Percentiles rank a stretch among this genome's conserved stretches.
phyloP scores from a whole-genome alignment of 441 rosid species.

The Omphalea diandra region DNA sequence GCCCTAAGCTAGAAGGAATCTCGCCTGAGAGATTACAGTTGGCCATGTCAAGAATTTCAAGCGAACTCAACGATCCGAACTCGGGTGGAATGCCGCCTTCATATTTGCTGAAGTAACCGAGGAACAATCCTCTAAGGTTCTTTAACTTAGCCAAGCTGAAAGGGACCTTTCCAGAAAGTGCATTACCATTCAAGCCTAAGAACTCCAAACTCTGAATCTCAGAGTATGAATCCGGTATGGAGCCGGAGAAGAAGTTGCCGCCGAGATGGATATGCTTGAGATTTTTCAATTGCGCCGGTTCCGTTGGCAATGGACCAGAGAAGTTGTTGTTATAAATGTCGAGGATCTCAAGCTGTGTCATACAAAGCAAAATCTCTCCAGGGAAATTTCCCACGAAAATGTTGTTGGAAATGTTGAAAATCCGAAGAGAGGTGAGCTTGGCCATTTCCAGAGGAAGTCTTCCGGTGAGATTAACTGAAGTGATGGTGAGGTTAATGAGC shows the following conservation, averaged over 20 bases:
- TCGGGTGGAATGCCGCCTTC: slow-evolving; percentile 72
- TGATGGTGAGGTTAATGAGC: slow-evolving; percentile 62
- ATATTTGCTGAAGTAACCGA: slow-evolving; percentile 62
- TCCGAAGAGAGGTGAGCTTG: slow-evolving; percentile 50
- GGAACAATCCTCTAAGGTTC: slow-evolving; percentile 47
- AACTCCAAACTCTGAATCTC: slow-evolving; percentile 61
- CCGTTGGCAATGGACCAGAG: slow-evolving; percentile 51
- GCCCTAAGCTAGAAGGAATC: slow-evolving; percentile 60
- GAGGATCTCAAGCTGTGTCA: slow-evolving; percentile 60
- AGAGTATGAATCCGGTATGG: slow-evolving; percentile 64
- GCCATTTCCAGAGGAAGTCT: slow-evolving; percentile 53
- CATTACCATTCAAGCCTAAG: slow-evolving; percentile 60
- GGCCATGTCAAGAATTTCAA: slow-evolving; percentile 61
- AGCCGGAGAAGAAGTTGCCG: slow-evolving; percentile 74
- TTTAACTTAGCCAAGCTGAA: slow-evolving; percentile 52
- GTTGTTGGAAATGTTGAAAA: slow-evolving; percentile 67
- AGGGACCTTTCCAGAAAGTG: slow-evolving; percentile 53
- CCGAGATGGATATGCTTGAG: slow-evolving; percentile 58
- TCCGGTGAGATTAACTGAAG: slow-evolving; percentile 49
- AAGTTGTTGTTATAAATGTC: slow-evolving; percentile 73
- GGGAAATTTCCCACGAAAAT: slow-evolving; percentile 50
- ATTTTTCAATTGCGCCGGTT: slow-evolving; percentile 43
- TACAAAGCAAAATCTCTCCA: slow-evolving; percentile 41
- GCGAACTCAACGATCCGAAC: slow-evolving; percentile 56
- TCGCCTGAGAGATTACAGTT: slow-evolving; percentile 63